A percentile compares a stretch with the other conserved stretches of the same genome.
Conservation (phyloP, 23 red algal genomes). For the Gracilaria domingensis region DNA sequence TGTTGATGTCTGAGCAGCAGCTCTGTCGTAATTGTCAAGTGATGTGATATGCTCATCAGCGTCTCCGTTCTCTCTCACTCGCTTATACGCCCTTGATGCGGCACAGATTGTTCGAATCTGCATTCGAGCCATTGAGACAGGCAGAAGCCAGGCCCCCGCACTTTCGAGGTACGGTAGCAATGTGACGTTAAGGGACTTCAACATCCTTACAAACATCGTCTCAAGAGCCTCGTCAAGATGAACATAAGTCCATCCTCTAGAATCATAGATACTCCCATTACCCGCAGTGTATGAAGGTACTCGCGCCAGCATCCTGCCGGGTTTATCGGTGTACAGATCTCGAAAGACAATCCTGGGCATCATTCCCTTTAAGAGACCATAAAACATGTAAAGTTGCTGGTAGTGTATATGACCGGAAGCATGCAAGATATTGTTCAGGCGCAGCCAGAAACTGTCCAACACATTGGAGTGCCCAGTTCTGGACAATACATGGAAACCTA, state of each 20-base stretch:
- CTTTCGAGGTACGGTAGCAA: slow-evolving; percentile 22
- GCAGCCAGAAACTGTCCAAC: slow-evolving; percentile 18
- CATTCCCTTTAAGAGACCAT: slow-evolving; percentile 3
- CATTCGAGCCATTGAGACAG: neutral
- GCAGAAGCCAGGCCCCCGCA: neutral
- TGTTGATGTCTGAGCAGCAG: neutral
- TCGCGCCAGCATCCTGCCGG: slow-evolving; percentile 4
- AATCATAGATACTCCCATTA: neutral
- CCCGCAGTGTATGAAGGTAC: neutral
- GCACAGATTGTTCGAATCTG: slow-evolving; percentile 15
- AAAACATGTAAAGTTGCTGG: slow-evolving; percentile 39
- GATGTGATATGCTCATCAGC: neutral
- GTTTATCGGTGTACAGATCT: slow-evolving; percentile 6
- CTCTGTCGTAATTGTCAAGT: neutral
- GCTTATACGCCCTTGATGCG: neutral
- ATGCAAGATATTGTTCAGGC: slow-evolving; percentile 12
- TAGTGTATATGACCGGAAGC: slow-evolving; percentile 14
- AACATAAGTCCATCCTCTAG: slow-evolving; percentile 24
- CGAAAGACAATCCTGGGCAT: slow-evolving; percentile 19
- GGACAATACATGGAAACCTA: slow-evolving; percentile 40
- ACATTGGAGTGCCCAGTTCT: slow-evolving; percentile 16
- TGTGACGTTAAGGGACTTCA: neutral
- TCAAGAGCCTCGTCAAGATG: slow-evolving; percentile 27
- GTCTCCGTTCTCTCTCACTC: neutral
- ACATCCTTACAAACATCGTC: neutral